phyloP scores from a whole-genome alignment of 78 protist species.

The Cyanophora paradoxa region DNA sequence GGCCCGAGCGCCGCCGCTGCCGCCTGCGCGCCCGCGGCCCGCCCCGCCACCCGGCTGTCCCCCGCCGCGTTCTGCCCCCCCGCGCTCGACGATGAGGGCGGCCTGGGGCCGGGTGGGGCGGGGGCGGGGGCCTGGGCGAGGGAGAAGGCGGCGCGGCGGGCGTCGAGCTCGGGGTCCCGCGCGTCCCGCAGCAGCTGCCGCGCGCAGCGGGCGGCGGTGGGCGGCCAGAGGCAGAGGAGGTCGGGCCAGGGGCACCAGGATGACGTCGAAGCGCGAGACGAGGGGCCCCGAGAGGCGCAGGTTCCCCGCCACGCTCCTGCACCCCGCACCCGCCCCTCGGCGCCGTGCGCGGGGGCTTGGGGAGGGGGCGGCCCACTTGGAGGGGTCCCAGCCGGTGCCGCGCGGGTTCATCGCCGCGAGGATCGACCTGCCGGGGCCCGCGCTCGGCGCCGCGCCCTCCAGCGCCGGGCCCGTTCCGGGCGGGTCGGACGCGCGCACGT shows the following conservation, averaged over 20 bases:
- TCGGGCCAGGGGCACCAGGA: constrained; percentile 81
- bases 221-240: too few species aligned
- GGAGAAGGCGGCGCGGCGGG: too few species aligned
- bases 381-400: constrained; percentile 16
- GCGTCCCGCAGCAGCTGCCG: too few species aligned
- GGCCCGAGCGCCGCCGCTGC: too few species aligned
- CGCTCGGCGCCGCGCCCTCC: constrained; percentile 79
- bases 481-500: constrained; percentile 70
- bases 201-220: not conserved
- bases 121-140: too few species aligned
- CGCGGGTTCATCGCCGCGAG: constrained; percentile 79
- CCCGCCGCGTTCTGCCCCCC: too few species aligned
- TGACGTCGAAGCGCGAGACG: constrained; percentile 88
- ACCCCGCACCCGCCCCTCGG: not conserved
- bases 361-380: constrained; percentile 45
- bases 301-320: not conserved
- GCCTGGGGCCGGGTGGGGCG: too few species aligned
- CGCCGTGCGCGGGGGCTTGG: constrained; percentile 81
- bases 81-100: too few species aligned
- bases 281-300: not conserved
- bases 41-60: too few species aligned
- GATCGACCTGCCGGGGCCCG: constrained; percentile 75
- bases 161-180: too few species aligned
- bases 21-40: too few species aligned
- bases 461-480: constrained; percentile 42